phyloP scores from a whole-genome alignment of 2,329 filamentous ascomycete species.

The Diatrype stigma region DNA sequence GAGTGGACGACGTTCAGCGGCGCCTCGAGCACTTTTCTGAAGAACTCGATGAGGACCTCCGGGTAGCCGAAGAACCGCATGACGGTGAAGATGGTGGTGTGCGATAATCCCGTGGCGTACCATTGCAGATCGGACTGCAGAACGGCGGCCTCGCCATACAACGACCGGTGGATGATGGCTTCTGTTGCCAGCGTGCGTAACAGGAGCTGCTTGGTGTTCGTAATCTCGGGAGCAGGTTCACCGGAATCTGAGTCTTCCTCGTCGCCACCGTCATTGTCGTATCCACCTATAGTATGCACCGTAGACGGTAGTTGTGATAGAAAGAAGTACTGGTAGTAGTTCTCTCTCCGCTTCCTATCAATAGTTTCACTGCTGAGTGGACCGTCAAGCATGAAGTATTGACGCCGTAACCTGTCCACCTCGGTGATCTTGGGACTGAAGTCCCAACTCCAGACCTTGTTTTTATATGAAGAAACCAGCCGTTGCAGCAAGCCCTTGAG shows the following conservation, averaged over 20 bases:
- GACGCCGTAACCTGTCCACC: conserved; percentile 20
- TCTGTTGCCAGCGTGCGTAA: conserved; percentile 36
- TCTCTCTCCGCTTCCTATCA: conserved; percentile 14
- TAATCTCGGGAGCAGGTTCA: conserved; percentile 17
- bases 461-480: conserved; percentile 10
- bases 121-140: conserved; percentile 40
- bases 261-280: conserved; percentile 20
- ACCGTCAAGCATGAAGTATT: conserved; percentile 21
- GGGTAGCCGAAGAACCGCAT: conserved; percentile 42
- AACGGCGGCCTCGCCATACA: conserved; percentile 25
- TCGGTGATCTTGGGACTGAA: conserved; percentile 9
- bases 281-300: conserved; percentile 17
- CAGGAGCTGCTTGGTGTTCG: conserved; percentile 34
- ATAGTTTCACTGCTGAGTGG: no score
- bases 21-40: conserved; percentile 39
- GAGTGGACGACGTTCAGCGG: conserved; percentile 39
- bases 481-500: conserved; percentile 22
- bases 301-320: conserved; percentile 28
- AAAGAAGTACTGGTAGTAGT: conserved; percentile 28
- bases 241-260: conserved; percentile 19
- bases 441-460: conserved; percentile 5
- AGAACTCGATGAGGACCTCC: conserved; percentile 38
- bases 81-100: conserved; percentile 38
- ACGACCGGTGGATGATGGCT: conserved; percentile 26
- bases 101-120: conserved; percentile 39